phyloP scores from a whole-genome alignment of 2,329 filamentous ascomycete genomes.

The Pseudocercospora ulei region DNA sequence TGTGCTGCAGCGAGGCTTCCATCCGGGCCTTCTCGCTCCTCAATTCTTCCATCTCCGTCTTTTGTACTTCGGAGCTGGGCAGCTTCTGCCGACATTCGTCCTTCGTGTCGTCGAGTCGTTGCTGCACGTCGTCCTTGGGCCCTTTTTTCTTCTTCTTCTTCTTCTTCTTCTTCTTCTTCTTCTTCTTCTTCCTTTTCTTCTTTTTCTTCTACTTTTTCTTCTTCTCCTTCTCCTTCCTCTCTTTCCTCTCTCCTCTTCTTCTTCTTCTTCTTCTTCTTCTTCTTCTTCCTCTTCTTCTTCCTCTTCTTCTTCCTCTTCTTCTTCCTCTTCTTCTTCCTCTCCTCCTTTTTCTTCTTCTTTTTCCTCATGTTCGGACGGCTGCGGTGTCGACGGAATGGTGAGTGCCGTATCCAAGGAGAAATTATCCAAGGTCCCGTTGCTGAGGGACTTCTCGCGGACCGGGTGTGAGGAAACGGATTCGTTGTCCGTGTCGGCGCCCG shows the following conservation, averaged over 20 bases:
- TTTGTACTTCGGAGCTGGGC: conserved; percentile 61
- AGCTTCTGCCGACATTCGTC: conserved; percentile 71
- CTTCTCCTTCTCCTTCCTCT: too few relatives aligned
- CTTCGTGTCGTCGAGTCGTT: conserved; percentile 71
- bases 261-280: too few relatives aligned
- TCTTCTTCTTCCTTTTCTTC: too few relatives aligned
- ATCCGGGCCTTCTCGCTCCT: conserved; percentile 73
- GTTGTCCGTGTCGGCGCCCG: conserved; percentile 56
- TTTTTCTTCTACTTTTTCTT: too few relatives aligned
- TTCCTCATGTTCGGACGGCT: conserved; percentile 73
- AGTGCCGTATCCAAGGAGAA: conserved; percentile 89
- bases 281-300: too few relatives aligned
- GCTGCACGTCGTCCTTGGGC: conserved; percentile 75
- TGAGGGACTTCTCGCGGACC: conserved; percentile 81
- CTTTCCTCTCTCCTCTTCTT: too few relatives aligned
- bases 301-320: too few relatives aligned
- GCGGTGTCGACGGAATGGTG: conserved; percentile 89
- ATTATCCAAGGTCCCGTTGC: conserved; percentile 81
- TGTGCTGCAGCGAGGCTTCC: conserved; percentile 65
- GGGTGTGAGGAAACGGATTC: conserved; percentile 77
- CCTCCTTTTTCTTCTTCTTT: too few relatives aligned
- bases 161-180: too few relatives aligned
- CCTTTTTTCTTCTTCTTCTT: too few relatives aligned
- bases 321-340: too few relatives aligned
- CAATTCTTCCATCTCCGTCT: conserved; percentile 73